Evolutionary conservation across 78 protist genomes (phyloP), one percentile per base, ranked within the genome.

Genomic region (Anaeramoeba ignava): DNA sequence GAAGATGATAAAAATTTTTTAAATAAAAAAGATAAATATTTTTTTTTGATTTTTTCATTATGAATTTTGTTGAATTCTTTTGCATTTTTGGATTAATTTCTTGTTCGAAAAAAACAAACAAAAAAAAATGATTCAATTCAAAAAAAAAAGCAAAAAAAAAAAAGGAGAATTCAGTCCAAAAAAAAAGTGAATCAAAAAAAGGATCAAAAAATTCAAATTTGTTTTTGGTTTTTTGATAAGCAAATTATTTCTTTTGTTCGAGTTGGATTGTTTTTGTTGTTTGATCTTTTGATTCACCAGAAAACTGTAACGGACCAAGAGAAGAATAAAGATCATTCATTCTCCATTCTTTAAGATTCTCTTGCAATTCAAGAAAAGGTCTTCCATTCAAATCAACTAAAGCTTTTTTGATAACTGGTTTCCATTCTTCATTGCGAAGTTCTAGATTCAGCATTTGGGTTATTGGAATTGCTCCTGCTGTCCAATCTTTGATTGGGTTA

Each of bases 281-380:
- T 17, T 54, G 36, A 54, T 54, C 73, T 17, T 54, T 54, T 27
- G 73, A 27, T 8, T 54, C 73, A 79, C 88, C 88, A 1, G 8
- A 54, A 41, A 85, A 85, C 33, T 85, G 88, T 33, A 85, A 40
- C 1, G 88, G 88, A 40, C 88, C 88, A 8, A 83, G 73, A 33
- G 40, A 33, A 3, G 41, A 34, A 8, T 78, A 85, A 1, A 2
- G 1, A 38, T 85, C 88, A 3, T 85, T 8, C 33, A 85, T 79
- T 2, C 2, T 40, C 88, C 88, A 86, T 2, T 1, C 3, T 36
- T 86, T 37, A 31, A 82, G 42, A 17, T 54, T 0, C 36, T 34
- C 33, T 2, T 3, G 41, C n/a, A 86, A 2, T 1, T 34, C 36
- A 33, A 1, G 0, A 39, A 86, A 86, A 23, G 39, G 39, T 82